phyloP scores from a whole-genome alignment of 441 rosid genomes.

The Erodium moschatum region DNA sequence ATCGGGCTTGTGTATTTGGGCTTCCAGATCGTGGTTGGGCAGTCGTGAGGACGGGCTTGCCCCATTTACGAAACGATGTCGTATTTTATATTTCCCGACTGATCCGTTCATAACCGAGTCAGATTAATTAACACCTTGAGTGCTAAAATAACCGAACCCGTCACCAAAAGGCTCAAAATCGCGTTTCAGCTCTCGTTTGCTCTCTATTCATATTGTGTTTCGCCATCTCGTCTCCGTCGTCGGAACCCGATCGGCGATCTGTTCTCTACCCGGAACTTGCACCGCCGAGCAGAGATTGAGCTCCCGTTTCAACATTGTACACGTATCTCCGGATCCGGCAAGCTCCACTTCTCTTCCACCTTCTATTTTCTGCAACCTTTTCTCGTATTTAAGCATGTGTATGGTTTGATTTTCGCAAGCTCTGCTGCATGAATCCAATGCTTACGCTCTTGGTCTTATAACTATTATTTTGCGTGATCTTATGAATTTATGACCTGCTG shows the following conservation, averaged over 20 bases:
- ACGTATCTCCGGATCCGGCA: neutral
- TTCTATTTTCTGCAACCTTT: neutral
- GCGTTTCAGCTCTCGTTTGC: neutral
- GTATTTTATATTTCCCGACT: too few species aligned
- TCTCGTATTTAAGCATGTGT: neutral
- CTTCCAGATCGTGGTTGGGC: too few species aligned
- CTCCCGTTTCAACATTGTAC: neutral
- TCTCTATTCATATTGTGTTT: neutral
- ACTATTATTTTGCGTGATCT: neutral
- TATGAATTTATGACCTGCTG: too few species aligned
- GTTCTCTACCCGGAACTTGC: neutral
- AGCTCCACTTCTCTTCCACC: neutral
- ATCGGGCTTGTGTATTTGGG: too few species aligned
- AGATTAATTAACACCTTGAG: too few species aligned
- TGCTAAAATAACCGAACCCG: neutral
- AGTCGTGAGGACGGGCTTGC: too few species aligned
- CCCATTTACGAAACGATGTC: too few species aligned
- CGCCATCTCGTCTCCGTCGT: neutral
- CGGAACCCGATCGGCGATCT: neutral
- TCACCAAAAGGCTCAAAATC: neutral
- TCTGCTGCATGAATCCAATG: slow-evolving; percentile 1
- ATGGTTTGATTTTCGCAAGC: neutral
- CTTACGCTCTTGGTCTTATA: neutral
- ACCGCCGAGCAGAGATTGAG: neutral
- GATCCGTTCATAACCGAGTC: too few species aligned